Evolutionary conservation across 1,139 yeast genomes (phyloP).

Genomic region (Candida sp.): DNA sequence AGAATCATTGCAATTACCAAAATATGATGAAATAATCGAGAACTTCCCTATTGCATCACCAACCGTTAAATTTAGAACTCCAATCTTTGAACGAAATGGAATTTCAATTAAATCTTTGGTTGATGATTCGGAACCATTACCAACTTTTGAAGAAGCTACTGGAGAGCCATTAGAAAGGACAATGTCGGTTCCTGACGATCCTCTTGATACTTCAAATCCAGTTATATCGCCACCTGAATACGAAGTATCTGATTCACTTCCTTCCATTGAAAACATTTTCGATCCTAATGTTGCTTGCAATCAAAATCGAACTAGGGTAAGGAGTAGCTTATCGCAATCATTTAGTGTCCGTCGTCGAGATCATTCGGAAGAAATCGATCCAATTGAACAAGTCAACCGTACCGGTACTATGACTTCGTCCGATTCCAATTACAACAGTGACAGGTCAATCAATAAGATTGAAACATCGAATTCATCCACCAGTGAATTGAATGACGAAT

Average conservation of each 20-base stretch:
- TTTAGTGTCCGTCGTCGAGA: not conserved
- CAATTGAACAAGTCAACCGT: not conserved
- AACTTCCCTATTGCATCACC: not conserved
- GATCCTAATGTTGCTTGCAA: not conserved
- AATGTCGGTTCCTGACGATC: constrained; percentile 1
- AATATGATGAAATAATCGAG: constrained; percentile 39
- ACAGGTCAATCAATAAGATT: not conserved
- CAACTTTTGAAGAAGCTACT: constrained; percentile 58
- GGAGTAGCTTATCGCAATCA: not conserved
- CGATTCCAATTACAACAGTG: not conserved
- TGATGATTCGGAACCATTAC: constrained; percentile 33
- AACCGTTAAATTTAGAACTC: constrained; percentile 27
- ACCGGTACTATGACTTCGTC: not conserved
- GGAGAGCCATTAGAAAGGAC: not conserved
- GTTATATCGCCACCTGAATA: not conserved
- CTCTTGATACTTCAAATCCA: not conserved
- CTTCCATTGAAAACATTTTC: not conserved
- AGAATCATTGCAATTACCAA: constrained; percentile 69
- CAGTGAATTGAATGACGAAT: not conserved
- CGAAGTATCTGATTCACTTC: not conserved
- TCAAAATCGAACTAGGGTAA: not conserved
- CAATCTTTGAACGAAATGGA: constrained; percentile 33
- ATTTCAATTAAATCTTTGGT: constrained; percentile 34
- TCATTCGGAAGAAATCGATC: not conserved
- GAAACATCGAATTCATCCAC: constrained; percentile 1